Percentiles rank a stretch among this genome's conserved stretches.
Evolutionary conservation across 2,329 filamentous ascomycete species (phyloP).

Genomic region (Cytospora schulzeri): DNA sequence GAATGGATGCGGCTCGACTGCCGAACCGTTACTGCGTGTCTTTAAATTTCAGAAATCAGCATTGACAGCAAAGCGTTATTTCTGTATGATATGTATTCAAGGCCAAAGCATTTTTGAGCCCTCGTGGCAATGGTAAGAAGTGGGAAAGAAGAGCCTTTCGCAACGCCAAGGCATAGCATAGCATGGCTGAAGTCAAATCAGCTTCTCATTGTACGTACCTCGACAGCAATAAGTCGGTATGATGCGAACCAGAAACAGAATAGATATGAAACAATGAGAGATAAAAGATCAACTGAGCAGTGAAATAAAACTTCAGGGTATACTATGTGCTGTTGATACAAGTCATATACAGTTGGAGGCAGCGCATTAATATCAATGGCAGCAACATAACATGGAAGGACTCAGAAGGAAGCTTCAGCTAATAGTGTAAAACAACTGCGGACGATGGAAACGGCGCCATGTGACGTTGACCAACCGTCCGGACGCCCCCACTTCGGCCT

Average conservation of each 20-base stretch:
- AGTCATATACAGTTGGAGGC: neutral
- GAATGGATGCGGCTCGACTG: slow-evolving; percentile 37
- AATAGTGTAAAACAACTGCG: neutral
- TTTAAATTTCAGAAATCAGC: slow-evolving; percentile 58
- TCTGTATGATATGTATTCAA: neutral
- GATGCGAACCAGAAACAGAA: neutral
- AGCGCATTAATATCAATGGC: neutral
- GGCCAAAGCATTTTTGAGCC: neutral
- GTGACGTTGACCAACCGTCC: slow-evolving; percentile 12
- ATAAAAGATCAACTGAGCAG: neutral
- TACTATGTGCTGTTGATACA: neutral
- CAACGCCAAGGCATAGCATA: neutral
- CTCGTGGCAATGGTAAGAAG: neutral
- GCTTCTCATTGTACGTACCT: neutral
- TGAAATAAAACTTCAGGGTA: neutral
- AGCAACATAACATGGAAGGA: neutral
- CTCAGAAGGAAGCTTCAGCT: neutral
- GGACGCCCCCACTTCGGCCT: slow-evolving; percentile 16
- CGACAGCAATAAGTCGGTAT: neutral
- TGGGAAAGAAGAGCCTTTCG: neutral
- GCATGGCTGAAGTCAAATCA: neutral
- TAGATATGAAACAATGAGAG: neutral
- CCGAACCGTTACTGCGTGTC: slow-evolving; percentile 45
- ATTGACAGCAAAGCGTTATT: slow-evolving; percentile 36
- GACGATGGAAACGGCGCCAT: slow-evolving; percentile 5